Conservation (phyloP, 768 basidiomycete species). For the Tulasnella sp. region DNA sequence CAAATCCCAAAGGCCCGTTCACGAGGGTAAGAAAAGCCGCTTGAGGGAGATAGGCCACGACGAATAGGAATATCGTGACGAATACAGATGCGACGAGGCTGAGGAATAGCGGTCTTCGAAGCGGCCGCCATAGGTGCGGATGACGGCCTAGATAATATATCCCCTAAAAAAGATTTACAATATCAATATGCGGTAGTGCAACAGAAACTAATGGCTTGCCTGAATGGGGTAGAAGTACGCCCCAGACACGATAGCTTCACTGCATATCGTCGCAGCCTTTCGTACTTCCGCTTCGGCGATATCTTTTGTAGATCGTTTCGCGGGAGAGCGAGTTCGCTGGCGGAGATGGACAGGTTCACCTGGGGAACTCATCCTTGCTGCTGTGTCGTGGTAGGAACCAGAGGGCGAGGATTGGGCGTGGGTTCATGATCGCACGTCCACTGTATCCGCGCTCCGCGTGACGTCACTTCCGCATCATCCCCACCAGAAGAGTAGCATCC, state of each 20-base stretch:
- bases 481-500: too few species aligned
- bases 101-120: constrained; percentile 17
- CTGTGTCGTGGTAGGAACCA: too few species aligned
- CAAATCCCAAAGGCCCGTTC: constrained; percentile 51
- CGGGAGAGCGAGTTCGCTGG: too few species aligned
- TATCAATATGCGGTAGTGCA: neutral
- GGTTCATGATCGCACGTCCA: too few species aligned
- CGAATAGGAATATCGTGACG: constrained; percentile 32
- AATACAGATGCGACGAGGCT: constrained; percentile 17
- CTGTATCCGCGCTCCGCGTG: too few species aligned
- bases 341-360: too few species aligned
- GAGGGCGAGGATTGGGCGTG: too few species aligned
- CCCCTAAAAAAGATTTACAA: constrained; percentile 12
- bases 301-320: too few species aligned
- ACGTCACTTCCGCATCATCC: too few species aligned
- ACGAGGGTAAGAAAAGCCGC: constrained; percentile 50
- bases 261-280: constrained; percentile 1
- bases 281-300: neutral
- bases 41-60: constrained; percentile 54
- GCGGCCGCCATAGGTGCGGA: constrained; percentile 19
- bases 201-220: neutral
- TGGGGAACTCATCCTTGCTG: too few species aligned
- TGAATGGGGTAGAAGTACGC: constrained; percentile 20
- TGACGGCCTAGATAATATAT: constrained; percentile 19
- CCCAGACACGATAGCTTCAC: constrained; percentile 15